Percentiles rank a stretch among this genome's conserved stretches.
phyloP scores from a whole-genome alignment of 2,329 filamentous ascomycete genomes.

The Catunica adiposa region DNA sequence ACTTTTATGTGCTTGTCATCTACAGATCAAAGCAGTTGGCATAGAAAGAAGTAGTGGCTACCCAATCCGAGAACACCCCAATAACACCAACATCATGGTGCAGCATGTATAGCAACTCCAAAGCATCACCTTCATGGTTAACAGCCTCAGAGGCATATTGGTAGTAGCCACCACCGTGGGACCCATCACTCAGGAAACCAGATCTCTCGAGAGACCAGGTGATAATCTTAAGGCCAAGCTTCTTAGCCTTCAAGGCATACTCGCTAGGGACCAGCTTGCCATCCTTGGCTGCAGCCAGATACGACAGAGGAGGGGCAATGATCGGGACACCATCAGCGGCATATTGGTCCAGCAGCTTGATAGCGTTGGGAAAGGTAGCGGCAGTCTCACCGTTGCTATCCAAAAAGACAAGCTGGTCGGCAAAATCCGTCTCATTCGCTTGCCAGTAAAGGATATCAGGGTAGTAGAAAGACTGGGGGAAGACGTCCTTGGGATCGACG shows the following conservation, averaged over 20 bases:
- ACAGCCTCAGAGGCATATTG: constrained; percentile 36
- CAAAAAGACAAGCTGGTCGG: constrained; percentile 45
- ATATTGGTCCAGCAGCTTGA: constrained; percentile 39
- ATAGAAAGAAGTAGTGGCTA: constrained; percentile 51
- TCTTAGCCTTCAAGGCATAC: constrained; percentile 45
- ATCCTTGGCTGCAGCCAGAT: constrained; percentile 37
- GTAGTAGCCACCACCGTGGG: constrained; percentile 38
- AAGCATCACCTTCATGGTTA: constrained; percentile 49
- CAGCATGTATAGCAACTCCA: constrained; percentile 47
- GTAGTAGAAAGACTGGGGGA: constrained; percentile 49
- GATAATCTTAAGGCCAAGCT: constrained; percentile 46
- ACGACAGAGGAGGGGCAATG: constrained; percentile 46
- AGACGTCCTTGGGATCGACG: constrained; percentile 38
- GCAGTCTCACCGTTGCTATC: constrained; percentile 42
- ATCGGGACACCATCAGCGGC: constrained; percentile 41
- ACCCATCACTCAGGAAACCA: constrained; percentile 37
- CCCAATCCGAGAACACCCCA: constrained; percentile 55
- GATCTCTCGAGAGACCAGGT: constrained; percentile 55
- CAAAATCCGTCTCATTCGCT: constrained; percentile 41
- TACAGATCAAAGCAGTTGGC: constrained; percentile 46
- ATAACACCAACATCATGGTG: constrained; percentile 41
- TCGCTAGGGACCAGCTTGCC: constrained; percentile 43
- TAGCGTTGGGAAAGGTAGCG: constrained; percentile 34
- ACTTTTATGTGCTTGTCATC: constrained; percentile 1
- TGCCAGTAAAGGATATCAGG: constrained; percentile 52